Conservation (phyloP, 371 early-diverging fungal species). For the Blastocladiella emersonii region DNA sequence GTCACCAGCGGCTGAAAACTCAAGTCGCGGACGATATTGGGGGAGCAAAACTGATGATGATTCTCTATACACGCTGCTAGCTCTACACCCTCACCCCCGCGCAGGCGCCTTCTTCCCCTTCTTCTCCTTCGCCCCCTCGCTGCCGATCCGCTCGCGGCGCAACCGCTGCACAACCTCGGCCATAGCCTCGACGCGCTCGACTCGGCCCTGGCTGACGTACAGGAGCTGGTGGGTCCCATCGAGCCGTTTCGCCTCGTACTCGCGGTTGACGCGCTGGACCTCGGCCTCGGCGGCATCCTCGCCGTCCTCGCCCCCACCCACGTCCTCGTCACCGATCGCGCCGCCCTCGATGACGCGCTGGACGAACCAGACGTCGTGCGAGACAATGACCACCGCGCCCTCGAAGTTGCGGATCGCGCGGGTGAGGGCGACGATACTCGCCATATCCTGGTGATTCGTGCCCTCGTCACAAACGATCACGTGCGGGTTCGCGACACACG, state of each 20-base stretch:
- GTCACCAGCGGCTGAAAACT: no score
- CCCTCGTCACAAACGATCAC: constrained; percentile 72
- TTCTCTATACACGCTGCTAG: no score
- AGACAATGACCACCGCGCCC: constrained; percentile 35
- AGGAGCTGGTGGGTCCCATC: not conserved
- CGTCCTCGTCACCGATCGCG: not conserved
- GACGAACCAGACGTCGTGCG: constrained; percentile 39
- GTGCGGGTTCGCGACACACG: constrained; percentile 49
- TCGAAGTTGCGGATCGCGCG: constrained; percentile 24
- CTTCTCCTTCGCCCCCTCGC: no score
- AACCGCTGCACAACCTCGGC: not conserved
- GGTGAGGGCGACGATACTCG: constrained; percentile 27
- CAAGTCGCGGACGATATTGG: no score
- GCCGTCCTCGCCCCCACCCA: not conserved
- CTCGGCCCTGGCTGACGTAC: not conserved
- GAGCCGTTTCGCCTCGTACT: not conserved
- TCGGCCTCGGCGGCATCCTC: not conserved
- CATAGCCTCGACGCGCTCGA: not conserved
- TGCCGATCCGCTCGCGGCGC: no score
- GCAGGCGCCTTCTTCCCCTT: no score
- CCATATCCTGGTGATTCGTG: constrained; percentile 60
- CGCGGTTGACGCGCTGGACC: not conserved
- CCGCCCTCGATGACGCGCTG: constrained; percentile 13
- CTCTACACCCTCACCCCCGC: no score
- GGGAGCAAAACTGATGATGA: no score